A percentile compares a stretch with the other conserved stretches of the same genome.
These are phyloP conservation scores for Royoungia palumana DNA, from an alignment of 768 basidiomycete genomes.

Conservation along the genomic window DNA sequence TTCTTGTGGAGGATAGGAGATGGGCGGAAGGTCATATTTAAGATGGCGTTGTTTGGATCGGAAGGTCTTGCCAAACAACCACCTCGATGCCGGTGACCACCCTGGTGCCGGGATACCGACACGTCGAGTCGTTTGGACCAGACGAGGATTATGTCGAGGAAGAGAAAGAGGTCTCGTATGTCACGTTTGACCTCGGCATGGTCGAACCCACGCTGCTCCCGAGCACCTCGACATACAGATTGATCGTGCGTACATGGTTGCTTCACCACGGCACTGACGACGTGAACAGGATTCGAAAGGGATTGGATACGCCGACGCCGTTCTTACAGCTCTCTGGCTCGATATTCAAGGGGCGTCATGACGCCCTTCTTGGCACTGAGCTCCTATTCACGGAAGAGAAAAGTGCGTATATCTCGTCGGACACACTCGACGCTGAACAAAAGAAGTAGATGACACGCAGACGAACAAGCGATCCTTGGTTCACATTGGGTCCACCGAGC, in stretches of 20 bases:
- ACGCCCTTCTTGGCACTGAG: slow-evolving; percentile 69
- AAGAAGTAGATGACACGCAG: slow-evolving; percentile 40
- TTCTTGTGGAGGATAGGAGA: slow-evolving; percentile 30
- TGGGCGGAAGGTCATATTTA: slow-evolving; percentile 36
- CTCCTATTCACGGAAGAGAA: slow-evolving; percentile 70
- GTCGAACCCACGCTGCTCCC: slow-evolving; percentile 75
- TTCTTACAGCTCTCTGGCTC: slow-evolving; percentile 76
- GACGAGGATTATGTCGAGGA: slow-evolving; percentile 64
- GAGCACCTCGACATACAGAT: slow-evolving; percentile 62
- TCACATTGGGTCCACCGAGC: slow-evolving; percentile 60
- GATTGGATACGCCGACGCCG: slow-evolving; percentile 73
- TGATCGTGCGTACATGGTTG: slow-evolving; percentile 54
- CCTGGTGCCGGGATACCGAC: slow-evolving; percentile 57
- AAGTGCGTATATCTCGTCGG: slow-evolving; percentile 35
- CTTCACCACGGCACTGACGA: not conserved
- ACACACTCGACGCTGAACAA: not conserved
- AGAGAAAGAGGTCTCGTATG: slow-evolving; percentile 55
- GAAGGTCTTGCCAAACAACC: slow-evolving; percentile 22
- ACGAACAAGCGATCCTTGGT: slow-evolving; percentile 48
- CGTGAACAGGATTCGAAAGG: slow-evolving; percentile 39
- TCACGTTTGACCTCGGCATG: slow-evolving; percentile 69
- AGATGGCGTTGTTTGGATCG: slow-evolving; percentile 26
- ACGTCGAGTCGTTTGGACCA: slow-evolving; percentile 65
- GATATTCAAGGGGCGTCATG: slow-evolving; percentile 66
- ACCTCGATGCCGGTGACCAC: slow-evolving; percentile 17